Evolutionary conservation across 2,329 filamentous ascomycete species (phyloP), one percentile per base, ranked within the genome.

Genomic region (Mycosphaerella sp.): DNA sequence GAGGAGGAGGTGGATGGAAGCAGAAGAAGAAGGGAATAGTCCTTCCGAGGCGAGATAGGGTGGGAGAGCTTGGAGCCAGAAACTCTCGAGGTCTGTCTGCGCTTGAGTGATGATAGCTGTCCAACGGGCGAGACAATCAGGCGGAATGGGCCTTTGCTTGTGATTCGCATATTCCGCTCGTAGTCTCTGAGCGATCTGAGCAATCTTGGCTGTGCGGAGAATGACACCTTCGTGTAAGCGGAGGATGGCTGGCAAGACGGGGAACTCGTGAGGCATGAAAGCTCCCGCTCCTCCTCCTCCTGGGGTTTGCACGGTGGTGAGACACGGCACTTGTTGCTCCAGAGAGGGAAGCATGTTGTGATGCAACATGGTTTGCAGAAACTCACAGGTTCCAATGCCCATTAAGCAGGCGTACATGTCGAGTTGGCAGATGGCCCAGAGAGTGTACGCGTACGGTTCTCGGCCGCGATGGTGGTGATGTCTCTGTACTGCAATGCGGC

Each of bases 401-500:
- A 76, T 75, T 41, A 81, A 61, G 28, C 79, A 70, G 12, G 76
- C 76, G 56, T 79, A 75, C n/a, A 79, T 66, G 57, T 81, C 79
- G 40, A 81, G 73, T 49, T 72, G 71, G 58, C 73, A 75, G 34
- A 79, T 71, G 64, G 71, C 74, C 76, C 78, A 80, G 13, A 80
- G 62, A 4, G 80, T 69, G 56, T 76, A 77, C 2, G 73, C 72
- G 52, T 74, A 75, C 25, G 68, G 68, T 14, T 53, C 44, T 34
- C 44, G 37, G 54, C 78, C 76, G 3, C 46, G 34, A 10, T 53
- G 49, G 2, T 70, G 64, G n/a, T 73, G 66, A 18, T 67, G 70
- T 52, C 78, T 70, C 50, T 78, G 69, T 18, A 74, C 62, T 1
- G 75, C 69, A 40, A 80, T 76, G 44, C 72, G 72, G 7, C 74